Base-by-base conservation (phyloP, 2,329 filamentous ascomycete species). In the Colletotrichum sp. region DNA sequence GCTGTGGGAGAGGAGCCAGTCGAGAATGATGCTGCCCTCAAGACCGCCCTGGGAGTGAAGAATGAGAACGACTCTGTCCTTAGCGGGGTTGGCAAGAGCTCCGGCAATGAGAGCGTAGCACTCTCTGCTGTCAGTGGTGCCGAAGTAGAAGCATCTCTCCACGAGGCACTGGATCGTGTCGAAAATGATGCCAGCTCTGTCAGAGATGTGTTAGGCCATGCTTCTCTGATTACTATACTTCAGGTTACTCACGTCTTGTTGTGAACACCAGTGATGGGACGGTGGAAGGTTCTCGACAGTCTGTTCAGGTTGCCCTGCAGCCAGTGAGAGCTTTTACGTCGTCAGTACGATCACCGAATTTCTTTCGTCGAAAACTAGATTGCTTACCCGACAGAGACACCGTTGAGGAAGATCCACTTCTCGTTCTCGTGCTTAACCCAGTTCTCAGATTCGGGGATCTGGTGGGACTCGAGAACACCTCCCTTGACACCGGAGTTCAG, bases 1-100 rank as follows among this genome's bases (percentile, higher is more conserved):
- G 15, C 94, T 82, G 79, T 95, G 93, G 76, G 93, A 91, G 2
- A 95, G 86, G 3, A 96, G 86, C 92, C 93, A 94, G 82, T 96
- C 94, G 6, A 96, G 82, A 5, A 94, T 91, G 69, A 95, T 84
- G 4, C 93, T 89, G 4, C 92, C 92, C 79, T 95, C 92, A 65
- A 96, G 94, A 13, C 89, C 93, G 4, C 94, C 94, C 81, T 96
- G 94, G 1, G 92, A 94, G 81, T 96, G 94, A 47, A 94, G 85
- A 73, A 96, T 90, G 68, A 96, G 89, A 33, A 96, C 85, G 5
- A 96, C 90, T 4, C 27, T 11, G 9, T 58, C 29, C 27, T 58
- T 58, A 3, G 3, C 27, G 9, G 55, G 55, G 6, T 93, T 86
- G 76, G 93, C 89, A 6, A 96, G 85, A 31, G 89, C 88, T 29